Conservation (phyloP, 495 filamentous ascomycete genomes). For the Letharia lupina region DNA sequence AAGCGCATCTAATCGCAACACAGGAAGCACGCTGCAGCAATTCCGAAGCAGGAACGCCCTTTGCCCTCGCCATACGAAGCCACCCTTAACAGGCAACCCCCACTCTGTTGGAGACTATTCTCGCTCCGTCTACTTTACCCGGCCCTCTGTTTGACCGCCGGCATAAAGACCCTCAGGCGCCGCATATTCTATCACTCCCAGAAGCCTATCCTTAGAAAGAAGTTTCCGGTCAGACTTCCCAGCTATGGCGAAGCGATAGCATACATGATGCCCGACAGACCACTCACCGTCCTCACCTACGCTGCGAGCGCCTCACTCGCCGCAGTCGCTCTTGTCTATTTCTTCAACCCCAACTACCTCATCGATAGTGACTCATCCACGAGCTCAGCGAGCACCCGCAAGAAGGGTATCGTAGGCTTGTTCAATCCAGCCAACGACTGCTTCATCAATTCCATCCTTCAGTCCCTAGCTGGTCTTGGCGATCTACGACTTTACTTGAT, state of each 20-base stretch:
- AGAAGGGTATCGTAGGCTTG: slow-evolving; percentile 84
- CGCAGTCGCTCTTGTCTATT: slow-evolving; percentile 91
- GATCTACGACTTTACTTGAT: slow-evolving; percentile 88
- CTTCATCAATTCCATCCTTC: slow-evolving; percentile 96
- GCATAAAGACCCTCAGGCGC: background rate
- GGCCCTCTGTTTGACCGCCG: background rate
- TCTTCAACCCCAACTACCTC: slow-evolving; percentile 92
- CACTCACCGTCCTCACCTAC: slow-evolving; percentile 80
- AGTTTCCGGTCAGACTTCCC: background rate
- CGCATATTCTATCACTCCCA: background rate
- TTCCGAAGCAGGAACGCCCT: background rate
- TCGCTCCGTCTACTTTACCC: background rate
- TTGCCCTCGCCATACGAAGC: background rate
- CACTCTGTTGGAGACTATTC: background rate
- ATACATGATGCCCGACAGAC: slow-evolving; percentile 72
- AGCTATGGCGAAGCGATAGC: slow-evolving; percentile 18
- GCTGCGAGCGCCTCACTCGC: slow-evolving; percentile 93
- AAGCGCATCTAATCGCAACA: background rate
- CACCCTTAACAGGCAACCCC: background rate
- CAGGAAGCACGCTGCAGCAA: background rate
- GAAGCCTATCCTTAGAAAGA: background rate
- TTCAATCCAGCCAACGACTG: slow-evolving; percentile 94
- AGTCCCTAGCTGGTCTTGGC: slow-evolving; percentile 88
- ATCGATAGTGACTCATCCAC: slow-evolving; percentile 68
- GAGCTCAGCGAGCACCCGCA: slow-evolving; percentile 51